Conservation (phyloP, 163 green algal genomes). For the Volvox carteri region DNA sequence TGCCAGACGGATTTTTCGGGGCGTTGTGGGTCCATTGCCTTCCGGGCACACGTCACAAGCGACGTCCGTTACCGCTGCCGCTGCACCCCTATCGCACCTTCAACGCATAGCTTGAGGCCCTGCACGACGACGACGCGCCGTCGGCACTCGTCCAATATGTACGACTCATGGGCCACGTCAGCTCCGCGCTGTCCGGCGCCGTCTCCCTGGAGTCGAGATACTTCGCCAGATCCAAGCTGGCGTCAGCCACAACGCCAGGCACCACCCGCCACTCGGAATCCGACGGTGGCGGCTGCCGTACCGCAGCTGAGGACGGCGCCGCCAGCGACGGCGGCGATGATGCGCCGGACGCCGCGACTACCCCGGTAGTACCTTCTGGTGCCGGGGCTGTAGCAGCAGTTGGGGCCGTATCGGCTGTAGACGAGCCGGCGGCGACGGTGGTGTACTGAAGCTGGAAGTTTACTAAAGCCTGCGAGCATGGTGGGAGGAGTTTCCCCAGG, state of each 20-base stretch:
- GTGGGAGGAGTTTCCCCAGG: neutral
- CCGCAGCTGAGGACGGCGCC: no score
- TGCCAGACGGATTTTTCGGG: no score
- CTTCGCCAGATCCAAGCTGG: slow-evolving; percentile 32
- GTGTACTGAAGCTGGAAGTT: slow-evolving; percentile 52
- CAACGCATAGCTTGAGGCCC: neutral
- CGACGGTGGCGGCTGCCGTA: neutral
- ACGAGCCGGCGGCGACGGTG: neutral
- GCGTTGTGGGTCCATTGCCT: no score
- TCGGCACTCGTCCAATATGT: no score
- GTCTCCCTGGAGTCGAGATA: neutral
- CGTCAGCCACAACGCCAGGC: neutral
- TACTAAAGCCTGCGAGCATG: slow-evolving; percentile 7
- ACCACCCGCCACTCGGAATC: neutral
- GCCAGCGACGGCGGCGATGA: neutral
- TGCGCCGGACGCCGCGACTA: neutral
- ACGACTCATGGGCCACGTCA: slow-evolving; percentile 23
- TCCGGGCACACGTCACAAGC: no score
- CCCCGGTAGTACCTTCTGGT: neutral
- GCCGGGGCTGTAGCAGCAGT: neutral
- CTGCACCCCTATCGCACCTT: no score
- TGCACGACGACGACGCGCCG: no score
- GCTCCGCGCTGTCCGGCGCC: neutral
- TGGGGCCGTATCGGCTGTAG: no score
- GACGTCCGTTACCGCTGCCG: no score